Conservation (phyloP, 2,329 filamentous ascomycete species). For the Graphilbum ipis-grandicollis region DNA sequence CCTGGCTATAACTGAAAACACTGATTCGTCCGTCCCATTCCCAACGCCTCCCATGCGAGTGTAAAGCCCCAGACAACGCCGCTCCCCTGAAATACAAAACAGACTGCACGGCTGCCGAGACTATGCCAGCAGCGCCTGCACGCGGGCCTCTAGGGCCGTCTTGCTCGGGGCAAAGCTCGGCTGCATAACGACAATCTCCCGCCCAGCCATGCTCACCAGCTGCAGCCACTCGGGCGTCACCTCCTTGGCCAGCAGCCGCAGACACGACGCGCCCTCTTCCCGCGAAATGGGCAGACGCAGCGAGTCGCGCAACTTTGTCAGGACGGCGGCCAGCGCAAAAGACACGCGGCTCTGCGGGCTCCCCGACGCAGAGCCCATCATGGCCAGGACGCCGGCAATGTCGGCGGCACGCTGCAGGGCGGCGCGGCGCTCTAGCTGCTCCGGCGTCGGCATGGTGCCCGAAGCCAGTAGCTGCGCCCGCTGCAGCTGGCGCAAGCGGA, state of each 20-base stretch:
- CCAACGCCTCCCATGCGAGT: no score
- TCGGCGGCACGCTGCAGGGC: slow-evolving; percentile 54
- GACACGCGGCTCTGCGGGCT: slow-evolving; percentile 38
- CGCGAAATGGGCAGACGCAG: slow-evolving; percentile 35
- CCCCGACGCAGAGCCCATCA: slow-evolving; percentile 38
- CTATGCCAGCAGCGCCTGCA: slow-evolving; percentile 6
- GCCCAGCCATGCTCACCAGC: slow-evolving; percentile 30
- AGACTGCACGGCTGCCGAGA: background rate
- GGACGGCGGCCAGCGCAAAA: slow-evolving; percentile 45
- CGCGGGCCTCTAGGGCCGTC: slow-evolving; percentile 16
- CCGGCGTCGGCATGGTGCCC: slow-evolving; percentile 22
- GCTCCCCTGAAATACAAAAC: background rate
- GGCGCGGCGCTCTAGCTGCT: slow-evolving; percentile 39
- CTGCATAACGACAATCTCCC: slow-evolving; percentile 41
- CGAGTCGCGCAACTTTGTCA: slow-evolving; percentile 52
- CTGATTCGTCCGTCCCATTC: no score
- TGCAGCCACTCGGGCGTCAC: slow-evolving; percentile 39
- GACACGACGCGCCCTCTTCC: slow-evolving; percentile 32
- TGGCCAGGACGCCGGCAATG: slow-evolving; percentile 47
- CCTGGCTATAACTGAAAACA: no score
- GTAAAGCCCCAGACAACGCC: no score
- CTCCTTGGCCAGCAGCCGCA: slow-evolving; percentile 33
- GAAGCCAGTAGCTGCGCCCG: slow-evolving; percentile 20
- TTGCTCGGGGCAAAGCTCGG: slow-evolving; percentile 18
- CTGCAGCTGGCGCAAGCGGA: slow-evolving; percentile 52